Conservation (phyloP, 306 rosid genomes). For the Heteromeles arbutifolia region DNA sequence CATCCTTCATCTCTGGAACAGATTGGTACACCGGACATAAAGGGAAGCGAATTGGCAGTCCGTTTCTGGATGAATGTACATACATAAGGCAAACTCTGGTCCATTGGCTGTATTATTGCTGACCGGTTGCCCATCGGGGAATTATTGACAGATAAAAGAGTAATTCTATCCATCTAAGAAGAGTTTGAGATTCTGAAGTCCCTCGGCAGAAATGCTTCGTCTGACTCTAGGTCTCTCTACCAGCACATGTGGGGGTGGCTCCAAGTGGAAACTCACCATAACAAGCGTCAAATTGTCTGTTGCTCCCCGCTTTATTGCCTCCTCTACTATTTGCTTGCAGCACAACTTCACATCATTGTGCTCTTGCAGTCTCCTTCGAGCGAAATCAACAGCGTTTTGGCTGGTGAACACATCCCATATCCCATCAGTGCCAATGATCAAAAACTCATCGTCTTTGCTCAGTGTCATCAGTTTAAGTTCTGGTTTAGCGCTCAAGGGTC, state of each 20-base stretch:
- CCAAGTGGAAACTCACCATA: conserved; percentile 69
- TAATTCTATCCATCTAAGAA: conserved; percentile 36
- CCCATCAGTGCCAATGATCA: conserved; percentile 90
- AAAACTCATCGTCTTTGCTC: conserved; percentile 72
- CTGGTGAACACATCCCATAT: conserved; percentile 82
- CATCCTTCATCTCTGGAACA: conserved; percentile 19
- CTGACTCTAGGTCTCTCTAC: conserved; percentile 57
- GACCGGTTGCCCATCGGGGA: background rate
- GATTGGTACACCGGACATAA: conserved; percentile 3
- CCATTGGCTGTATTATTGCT: conserved; percentile 9
- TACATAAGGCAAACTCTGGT: conserved; percentile 18
- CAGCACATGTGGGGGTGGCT: conserved; percentile 59
- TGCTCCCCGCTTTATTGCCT: conserved; percentile 71
- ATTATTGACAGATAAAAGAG: background rate
- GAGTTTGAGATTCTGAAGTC: conserved; percentile 65
- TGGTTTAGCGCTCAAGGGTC: conserved; percentile 90
- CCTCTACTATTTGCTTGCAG: conserved; percentile 73
- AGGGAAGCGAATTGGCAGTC: conserved; percentile 11
- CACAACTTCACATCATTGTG: conserved; percentile 82
- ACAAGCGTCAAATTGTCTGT: conserved; percentile 76
- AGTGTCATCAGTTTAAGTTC: conserved; percentile 65
- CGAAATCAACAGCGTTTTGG: conserved; percentile 77
- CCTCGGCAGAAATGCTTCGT: conserved; percentile 86
- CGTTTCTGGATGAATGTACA: conserved; percentile 30
- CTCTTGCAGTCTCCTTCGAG: conserved; percentile 69